phyloP scores from a whole-genome alignment of 2,329 filamentous ascomycete genomes.

The Colletotrichum sp. region DNA sequence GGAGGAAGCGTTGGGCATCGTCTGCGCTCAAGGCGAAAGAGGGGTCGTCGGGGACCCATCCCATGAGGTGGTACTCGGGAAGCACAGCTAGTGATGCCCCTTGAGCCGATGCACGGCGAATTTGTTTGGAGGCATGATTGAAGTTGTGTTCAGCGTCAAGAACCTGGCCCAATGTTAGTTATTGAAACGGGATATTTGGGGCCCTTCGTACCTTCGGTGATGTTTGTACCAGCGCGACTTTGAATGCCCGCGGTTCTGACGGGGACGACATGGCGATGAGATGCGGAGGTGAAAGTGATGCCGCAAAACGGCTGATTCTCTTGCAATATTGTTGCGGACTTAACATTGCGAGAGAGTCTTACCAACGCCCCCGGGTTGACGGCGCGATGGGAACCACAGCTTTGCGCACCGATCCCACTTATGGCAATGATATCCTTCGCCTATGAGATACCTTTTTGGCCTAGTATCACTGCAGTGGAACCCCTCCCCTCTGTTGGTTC shows the following conservation, averaged over 20 bases:
- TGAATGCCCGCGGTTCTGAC: neutral
- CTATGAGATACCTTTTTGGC: neutral
- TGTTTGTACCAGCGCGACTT: slow-evolving; percentile 10
- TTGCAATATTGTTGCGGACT: neutral
- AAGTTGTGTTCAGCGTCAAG: slow-evolving; percentile 10
- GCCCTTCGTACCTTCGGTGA: neutral
- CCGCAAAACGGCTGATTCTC: neutral
- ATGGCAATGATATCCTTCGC: neutral
- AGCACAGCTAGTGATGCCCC: slow-evolving; percentile 10
- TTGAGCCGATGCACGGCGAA: neutral
- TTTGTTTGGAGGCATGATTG: neutral
- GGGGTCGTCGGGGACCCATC: slow-evolving; percentile 8
- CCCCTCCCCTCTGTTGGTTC: neutral
- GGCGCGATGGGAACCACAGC: neutral
- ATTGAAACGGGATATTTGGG: rapidly evolving
- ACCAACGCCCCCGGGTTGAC: neutral
- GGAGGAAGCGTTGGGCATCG: slow-evolving; percentile 38
- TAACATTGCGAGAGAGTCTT: neutral
- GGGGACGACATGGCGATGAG: neutral
- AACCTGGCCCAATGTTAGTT: neutral
- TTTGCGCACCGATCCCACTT: neutral
- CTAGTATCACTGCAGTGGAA: neutral
- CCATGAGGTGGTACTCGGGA: slow-evolving; percentile 15
- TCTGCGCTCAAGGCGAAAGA: slow-evolving; percentile 6
- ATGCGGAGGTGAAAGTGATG: neutral